Percentiles rank a stretch among this genome's conserved stretches.
These are phyloP conservation scores for Barnettozyma populi DNA, from an alignment of 805 yeast genomes.

Conservation along the genomic window DNA sequence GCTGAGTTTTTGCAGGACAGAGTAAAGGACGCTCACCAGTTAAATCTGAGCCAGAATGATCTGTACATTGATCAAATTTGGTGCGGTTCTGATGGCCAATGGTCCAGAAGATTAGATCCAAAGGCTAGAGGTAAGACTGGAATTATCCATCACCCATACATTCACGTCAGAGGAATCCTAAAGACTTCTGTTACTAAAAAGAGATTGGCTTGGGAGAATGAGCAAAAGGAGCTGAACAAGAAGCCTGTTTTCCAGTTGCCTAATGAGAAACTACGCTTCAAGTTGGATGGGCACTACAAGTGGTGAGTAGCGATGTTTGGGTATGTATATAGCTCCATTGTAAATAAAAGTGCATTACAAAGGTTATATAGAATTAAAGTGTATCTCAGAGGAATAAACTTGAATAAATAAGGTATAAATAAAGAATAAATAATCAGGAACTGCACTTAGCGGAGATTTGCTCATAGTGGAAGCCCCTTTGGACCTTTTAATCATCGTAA, in stretches of 20 bases:
- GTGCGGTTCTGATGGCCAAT: slow-evolving; percentile 85
- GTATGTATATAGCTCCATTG: slow-evolving; percentile 6
- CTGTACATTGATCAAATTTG: slow-evolving; percentile 77
- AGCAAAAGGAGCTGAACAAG: slow-evolving; percentile 39
- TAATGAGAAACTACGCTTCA: slow-evolving; percentile 42
- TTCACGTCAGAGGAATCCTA: slow-evolving; percentile 76
- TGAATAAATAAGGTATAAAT: slow-evolving; percentile 12
- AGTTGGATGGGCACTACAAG: slow-evolving; percentile 46
- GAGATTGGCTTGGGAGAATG: slow-evolving; percentile 56
- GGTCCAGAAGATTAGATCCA: slow-evolving; percentile 65
- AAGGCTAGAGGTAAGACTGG: slow-evolving; percentile 93
- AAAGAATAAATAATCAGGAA: background rate
- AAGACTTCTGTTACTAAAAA: slow-evolving; percentile 59
- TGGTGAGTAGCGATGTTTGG: slow-evolving; percentile 36
- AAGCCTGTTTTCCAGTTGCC: slow-evolving; percentile 50
- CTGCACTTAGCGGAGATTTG: background rate
- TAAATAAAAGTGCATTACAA: slow-evolving; percentile 11
- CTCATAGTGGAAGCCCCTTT: slow-evolving; percentile 2
- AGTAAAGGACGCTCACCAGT: slow-evolving; percentile 55
- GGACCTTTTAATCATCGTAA: slow-evolving; percentile 40
- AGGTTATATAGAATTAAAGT: background rate
- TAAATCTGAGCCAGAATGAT: slow-evolving; percentile 54
- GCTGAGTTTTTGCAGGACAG: slow-evolving; percentile 72
- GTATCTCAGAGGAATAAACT: slow-evolving; percentile 7
- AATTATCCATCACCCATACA: slow-evolving; percentile 64